Evolutionary conservation across 2,329 filamentous ascomycete genomes (phyloP), one percentile per base, ranked within the genome.

Genomic region (Arthrobotrys iridis): DNA sequence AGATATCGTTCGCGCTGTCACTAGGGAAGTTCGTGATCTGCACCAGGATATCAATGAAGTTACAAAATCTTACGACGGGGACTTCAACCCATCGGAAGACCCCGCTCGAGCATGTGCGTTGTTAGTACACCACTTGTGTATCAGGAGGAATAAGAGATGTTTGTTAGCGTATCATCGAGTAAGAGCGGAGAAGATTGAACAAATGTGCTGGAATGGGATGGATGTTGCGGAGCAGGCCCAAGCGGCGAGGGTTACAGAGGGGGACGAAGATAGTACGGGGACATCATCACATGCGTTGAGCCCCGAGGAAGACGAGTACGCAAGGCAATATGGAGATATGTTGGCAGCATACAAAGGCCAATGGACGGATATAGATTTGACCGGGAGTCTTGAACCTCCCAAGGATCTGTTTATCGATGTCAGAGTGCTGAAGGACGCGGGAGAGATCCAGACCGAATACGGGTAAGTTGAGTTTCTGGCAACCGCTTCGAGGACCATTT

Each of bases 391-490:
- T 81, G 93, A 97, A 81, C 95, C 95, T 22, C 95, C 95, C n/a
- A 88, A 89, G 79, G 95, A 99, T 83, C 84, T 99, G 62, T 99
- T 98, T 82, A 96, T 99, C 79, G 95, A 99, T 82, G 95, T 99
- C 35, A 87, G 95, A 50, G 95, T 99, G 55, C 84, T 99, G 77
- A 97, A 95, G 82, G 95, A 99, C 84, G 95, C 94, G 0, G 95
- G 96, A 3, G 95, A 99, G 85, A 97, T 99, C 77, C 94, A 99
- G 84, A 99, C 95, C 0, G 96, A 99, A 85, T 99, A 99, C 81
- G 95, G 95, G 91, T 96, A 86, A 59, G 65, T 18, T 11, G n/a
- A 8, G 4, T 20, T n/a, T 35, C 5, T 13, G 35, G n/a, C 13
- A 24, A 30, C 13, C 13, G 22, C 22, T 6, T 58, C 1, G 22